Base-by-base conservation (phyloP, 169 alveolate genomes). In the Plasmodium ovale region DNA sequence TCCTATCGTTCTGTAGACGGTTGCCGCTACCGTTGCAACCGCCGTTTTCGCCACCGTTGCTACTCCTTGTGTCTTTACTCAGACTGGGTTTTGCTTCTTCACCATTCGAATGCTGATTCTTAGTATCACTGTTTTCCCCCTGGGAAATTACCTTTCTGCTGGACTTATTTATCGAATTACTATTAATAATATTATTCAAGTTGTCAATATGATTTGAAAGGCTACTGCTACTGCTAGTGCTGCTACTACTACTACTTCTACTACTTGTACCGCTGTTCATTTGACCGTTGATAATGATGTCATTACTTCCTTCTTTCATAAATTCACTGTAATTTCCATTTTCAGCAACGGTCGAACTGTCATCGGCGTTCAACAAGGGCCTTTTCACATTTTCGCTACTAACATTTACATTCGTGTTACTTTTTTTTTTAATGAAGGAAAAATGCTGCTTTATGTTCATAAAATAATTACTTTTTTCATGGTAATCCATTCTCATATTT, bases 401-500 rank as follows among this genome's bases (percentile, higher is more conserved):
- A 1, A 51, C 35, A 39, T 74, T 74, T 27, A 62, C 29, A 37
- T 23, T 60, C 2, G 9, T 14, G 27, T 54, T 29, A n/a, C 19
- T 44, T 56, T 54, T 53, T 27, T 74, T 74, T 65, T 60, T 74
- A 60, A 60, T 74, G 31, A 74, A 59, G 59, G 39, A 60, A 74
- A 74, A 44, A 65, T 58, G 70, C 31, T 74, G 74, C 31, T 59
- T 59, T 74, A 74, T 74, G 53, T 56, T 74, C 70, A 21, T 74
- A 62, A 39, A 74, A 60, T 74, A 67, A 65, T 62, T 74, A 19
- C 59, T 51, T 39, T 29, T 74, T 4, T 74, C 77, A 74, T 74
- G 88, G 60, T 59, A 74, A 60, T 74, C 88, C 88, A 74, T 74
- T 59, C 88, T 74, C 88, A 74, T 74, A 25, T 74, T 74, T 74